Percentiles rank a stretch among this genome's conserved stretches.
Evolutionary conservation across 257 asterid genomes (phyloP).

Genomic region (Thymus mandschuricus): DNA sequence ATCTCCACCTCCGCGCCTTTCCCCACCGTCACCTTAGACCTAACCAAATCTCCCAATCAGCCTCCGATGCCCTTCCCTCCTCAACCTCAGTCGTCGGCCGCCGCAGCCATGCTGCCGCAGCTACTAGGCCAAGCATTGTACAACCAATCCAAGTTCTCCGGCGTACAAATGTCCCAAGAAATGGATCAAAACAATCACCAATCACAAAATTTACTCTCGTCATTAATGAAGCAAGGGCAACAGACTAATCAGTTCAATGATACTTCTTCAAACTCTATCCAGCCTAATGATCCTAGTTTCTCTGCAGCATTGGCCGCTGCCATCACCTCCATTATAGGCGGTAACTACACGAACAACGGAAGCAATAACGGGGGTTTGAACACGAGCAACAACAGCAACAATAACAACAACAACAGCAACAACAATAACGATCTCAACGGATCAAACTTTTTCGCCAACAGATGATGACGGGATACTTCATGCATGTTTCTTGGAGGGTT

Average conservation of each 20-base stretch:
- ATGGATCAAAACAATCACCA: slow-evolving; percentile 37
- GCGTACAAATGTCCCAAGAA: slow-evolving; percentile 68
- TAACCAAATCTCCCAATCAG: slow-evolving; percentile 63
- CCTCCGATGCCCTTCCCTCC: slow-evolving; percentile 50
- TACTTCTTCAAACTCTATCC: slow-evolving; percentile 45
- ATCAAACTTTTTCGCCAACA: slow-evolving; percentile 43
- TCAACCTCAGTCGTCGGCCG: slow-evolving; percentile 39
- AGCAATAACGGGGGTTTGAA: slow-evolving; percentile 13
- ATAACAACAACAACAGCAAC: slow-evolving; percentile 42
- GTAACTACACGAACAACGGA: slow-evolving; percentile 41
- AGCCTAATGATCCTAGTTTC: slow-evolving; percentile 69
- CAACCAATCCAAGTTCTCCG: slow-evolving; percentile 71
- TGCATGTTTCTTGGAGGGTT: not conserved
- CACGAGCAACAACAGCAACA: slow-evolving; percentile 39
- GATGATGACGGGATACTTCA: slow-evolving; percentile 7
- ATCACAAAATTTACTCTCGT: not conserved
- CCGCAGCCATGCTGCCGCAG: slow-evolving; percentile 58
- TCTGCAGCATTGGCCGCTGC: slow-evolving; percentile 77
- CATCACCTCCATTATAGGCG: slow-evolving; percentile 60
- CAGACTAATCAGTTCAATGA: slow-evolving; percentile 47
- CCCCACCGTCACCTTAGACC: slow-evolving; percentile 85
- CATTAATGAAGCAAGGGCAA: slow-evolving; percentile 40
- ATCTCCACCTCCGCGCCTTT: slow-evolving; percentile 90
- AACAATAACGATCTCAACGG: slow-evolving; percentile 40
- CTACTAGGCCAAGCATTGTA: slow-evolving; percentile 63